phyloP scores from a whole-genome alignment of 192 early-diverging fungal genomes.

The Coemansia sp. region DNA sequence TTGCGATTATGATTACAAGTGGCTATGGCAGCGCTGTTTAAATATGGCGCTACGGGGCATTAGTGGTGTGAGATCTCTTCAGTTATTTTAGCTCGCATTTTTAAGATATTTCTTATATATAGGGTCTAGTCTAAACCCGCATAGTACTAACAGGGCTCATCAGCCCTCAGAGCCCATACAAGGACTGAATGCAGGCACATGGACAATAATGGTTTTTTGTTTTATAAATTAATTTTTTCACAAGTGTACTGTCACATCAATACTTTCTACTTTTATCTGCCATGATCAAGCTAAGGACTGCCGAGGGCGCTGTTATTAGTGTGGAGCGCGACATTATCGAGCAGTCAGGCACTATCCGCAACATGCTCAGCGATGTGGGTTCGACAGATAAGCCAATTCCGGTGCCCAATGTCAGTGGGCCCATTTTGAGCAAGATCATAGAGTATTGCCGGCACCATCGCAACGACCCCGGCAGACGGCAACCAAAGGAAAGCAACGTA shows the following conservation, averaged over 20 bases:
- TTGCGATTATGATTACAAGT: no score
- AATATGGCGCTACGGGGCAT: no score
- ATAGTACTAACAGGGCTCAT: no score
- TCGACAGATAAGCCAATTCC: conserved; percentile 59
- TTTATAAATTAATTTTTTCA: no score
- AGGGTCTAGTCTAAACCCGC: no score
- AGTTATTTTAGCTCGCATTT: no score
- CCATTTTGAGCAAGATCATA: conserved; percentile 82
- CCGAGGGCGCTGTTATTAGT: conserved; percentile 40
- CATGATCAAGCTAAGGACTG: conserved; percentile 33
- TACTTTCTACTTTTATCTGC: not conserved
- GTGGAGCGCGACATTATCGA: conserved; percentile 50
- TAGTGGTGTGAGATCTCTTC: no score
- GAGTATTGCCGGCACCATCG: conserved; percentile 90
- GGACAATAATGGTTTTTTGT: not conserved
- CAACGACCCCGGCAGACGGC: conserved; percentile 50
- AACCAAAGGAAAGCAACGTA: conserved; percentile 23
- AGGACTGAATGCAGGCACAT: not conserved
- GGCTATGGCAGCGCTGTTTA: no score
- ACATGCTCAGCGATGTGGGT: conserved; percentile 50
- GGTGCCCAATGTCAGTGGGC: conserved; percentile 86
- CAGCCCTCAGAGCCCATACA: not conserved
- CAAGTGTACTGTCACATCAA: no score
- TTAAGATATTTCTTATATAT: no score
- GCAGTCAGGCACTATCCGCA: conserved; percentile 52